Evolutionary conservation across 345 rosid species (phyloP), one percentile per base, ranked within the genome.

Genomic region (Populus ilicifolia): DNA sequence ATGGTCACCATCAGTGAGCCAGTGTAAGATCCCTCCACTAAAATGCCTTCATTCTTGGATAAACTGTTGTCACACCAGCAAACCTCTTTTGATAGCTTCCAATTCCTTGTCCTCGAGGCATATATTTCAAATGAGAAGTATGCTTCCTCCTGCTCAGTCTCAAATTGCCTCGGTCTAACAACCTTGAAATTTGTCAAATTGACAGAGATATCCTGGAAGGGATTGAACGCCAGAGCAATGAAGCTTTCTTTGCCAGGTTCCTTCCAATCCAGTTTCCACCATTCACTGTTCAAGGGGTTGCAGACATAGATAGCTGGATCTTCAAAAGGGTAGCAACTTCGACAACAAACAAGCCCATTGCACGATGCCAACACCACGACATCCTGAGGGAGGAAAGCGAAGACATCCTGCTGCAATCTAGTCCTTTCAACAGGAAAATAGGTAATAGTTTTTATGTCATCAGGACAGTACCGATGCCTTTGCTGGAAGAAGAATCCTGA

Each of bases 401-500:
- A 77, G 11, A 78, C 75, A 2, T 68, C 73, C 68, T 74, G 79
- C 27, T 68, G 79, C 2, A 67, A n/a, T 59, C 41, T 70, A 73
- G 33, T 76, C 41, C 8, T 25, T 74, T 72, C 78, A 11, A 70
- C 77, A 67, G 87, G 80, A 72, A 87, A 74, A 81, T 83, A 82
- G 80, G 25, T 75, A n/a, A 80, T 72, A 33, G 80, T 82, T 36
- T 48, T 50, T 16, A 82, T 74, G 79, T 84, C 88, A 43, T 78
- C 76, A 5, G 13, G 1, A 46, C 79, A 63, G 78, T 63, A 75
- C 20, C 46, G 33, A 70, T 18, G 82, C 74, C 76, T 80, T 43
- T 80, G 80, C 63, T 80, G 88, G 73, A 82, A 74, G 64, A 85
- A 72, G 84, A 87, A 87, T 70, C 87, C 87, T 14, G 84, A 76